A percentile compares a stretch with the other conserved stretches of the same genome.
Conservation (phyloP, 768 basidiomycete genomes). For the Auricularia sp. region DNA sequence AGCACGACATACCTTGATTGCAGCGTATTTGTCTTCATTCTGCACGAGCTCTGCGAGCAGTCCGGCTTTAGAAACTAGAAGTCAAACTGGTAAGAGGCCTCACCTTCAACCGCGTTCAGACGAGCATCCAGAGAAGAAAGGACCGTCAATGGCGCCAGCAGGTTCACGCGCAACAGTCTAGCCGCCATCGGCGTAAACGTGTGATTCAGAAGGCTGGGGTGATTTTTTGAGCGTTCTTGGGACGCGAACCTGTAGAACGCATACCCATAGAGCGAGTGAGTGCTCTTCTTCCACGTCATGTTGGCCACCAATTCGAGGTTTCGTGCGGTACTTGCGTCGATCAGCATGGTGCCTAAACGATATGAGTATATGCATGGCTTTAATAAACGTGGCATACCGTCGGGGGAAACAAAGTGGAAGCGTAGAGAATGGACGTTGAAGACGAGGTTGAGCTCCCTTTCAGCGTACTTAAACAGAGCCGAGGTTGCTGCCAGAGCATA, state of each 20-base stretch:
- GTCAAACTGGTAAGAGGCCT: no score
- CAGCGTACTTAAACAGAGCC: constrained; percentile 81
- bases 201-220: constrained; percentile 54
- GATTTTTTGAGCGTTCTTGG: no score
- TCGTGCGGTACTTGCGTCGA: constrained; percentile 79
- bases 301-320: constrained; percentile 88
- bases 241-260: constrained; percentile 4
- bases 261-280: constrained; percentile 74
- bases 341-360: constrained; percentile 71
- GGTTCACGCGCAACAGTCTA: constrained; percentile 65
- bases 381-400: constrained; percentile 26
- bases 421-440: constrained; percentile 62
- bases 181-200: constrained; percentile 88
- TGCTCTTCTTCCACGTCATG: constrained; percentile 50
- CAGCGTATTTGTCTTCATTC: constrained; percentile 61
- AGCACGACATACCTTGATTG: constrained; percentile 50
- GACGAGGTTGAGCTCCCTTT: constrained; percentile 54
- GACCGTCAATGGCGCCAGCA: constrained; percentile 76
- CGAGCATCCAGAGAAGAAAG: constrained; percentile 64
- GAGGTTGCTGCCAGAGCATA: constrained; percentile 79
- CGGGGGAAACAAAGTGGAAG: constrained; percentile 66
- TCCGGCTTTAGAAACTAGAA: not conserved
- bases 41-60: constrained; percentile 54
- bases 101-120: constrained; percentile 80
- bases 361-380: not conserved